These are phyloP conservation scores for Mimosa pudica DNA, from an alignment of 306 rosid species.

Conservation along the genomic window DNA sequence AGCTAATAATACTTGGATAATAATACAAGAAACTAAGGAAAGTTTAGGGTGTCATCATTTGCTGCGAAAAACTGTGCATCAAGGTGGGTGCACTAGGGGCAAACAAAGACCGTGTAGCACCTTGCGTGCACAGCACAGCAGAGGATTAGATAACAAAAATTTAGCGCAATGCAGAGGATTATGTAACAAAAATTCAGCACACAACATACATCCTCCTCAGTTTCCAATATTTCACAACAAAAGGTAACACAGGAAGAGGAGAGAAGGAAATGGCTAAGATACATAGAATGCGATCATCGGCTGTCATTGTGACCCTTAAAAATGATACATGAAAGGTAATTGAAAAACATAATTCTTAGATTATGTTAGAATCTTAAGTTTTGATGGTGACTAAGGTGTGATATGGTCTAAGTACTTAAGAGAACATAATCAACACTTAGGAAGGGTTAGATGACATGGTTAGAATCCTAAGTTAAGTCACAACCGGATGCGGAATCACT, in stretches of 20 bases:
- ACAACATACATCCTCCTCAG: not conserved
- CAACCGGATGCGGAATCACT: no score
- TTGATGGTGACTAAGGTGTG: no score
- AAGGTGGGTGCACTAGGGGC: no score
- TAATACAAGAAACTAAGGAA: not conserved
- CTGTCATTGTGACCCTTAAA: not conserved
- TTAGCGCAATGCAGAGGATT: not conserved
- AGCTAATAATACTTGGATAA: no score
- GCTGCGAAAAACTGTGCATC: not conserved
- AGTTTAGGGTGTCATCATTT: not conserved
- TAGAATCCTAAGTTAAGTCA: no score
- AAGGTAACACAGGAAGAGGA: not conserved
- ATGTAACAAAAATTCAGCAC: not conserved
- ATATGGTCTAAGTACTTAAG: no score
- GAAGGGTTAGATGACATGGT: no score
- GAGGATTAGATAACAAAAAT: not conserved
- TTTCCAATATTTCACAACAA: not conserved
- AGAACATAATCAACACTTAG: no score
- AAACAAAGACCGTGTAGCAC: not conserved
- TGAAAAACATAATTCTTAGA: constrained; percentile 36
- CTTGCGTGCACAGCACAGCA: not conserved
- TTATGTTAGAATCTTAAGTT: no score
- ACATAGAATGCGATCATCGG: constrained; percentile 3
- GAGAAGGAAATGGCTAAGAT: not conserved
- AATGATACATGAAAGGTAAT: not conserved